Conservation (phyloP, 345 rosid species). For the Salix suchowensis region DNA sequence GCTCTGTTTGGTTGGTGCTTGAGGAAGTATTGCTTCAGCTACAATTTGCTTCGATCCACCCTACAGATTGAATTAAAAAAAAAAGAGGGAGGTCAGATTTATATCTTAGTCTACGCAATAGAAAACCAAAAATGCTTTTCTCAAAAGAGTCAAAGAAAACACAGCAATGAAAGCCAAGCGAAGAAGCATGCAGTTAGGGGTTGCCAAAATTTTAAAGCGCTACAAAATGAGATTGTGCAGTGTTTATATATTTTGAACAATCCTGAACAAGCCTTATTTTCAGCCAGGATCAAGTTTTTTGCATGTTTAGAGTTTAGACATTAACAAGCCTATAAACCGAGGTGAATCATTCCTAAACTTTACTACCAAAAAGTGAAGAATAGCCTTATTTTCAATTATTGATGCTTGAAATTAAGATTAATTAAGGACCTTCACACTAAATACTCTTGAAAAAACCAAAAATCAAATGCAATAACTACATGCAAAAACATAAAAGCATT, state of each 20-base stretch:
- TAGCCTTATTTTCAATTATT: too few relatives aligned
- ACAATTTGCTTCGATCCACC: constrained; percentile 63
- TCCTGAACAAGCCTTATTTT: background rate
- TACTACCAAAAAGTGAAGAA: too few relatives aligned
- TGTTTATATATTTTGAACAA: background rate
- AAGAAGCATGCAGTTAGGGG: background rate
- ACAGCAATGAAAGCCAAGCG: background rate
- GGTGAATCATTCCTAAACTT: too few relatives aligned
- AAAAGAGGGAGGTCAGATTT: background rate
- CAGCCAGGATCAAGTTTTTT: background rate
- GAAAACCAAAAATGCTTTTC: background rate
- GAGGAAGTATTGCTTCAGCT: constrained; percentile 33
- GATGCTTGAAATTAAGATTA: too few relatives aligned
- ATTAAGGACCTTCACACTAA: too few relatives aligned
- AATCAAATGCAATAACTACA: background rate
- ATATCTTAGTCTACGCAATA: background rate
- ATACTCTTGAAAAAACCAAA: background rate
- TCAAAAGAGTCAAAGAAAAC: background rate
- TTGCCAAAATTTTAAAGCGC: background rate
- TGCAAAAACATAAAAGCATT: background rate
- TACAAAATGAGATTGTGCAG: background rate
- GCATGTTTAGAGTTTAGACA: background rate
- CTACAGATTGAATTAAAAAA: constrained; percentile 27
- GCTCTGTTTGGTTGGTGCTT: constrained; percentile 31
- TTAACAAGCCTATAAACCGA: background rate